Evolutionary conservation across 371 early-diverging fungal species (phyloP).

Genomic region (Paraphysoderma sedebokerense): DNA sequence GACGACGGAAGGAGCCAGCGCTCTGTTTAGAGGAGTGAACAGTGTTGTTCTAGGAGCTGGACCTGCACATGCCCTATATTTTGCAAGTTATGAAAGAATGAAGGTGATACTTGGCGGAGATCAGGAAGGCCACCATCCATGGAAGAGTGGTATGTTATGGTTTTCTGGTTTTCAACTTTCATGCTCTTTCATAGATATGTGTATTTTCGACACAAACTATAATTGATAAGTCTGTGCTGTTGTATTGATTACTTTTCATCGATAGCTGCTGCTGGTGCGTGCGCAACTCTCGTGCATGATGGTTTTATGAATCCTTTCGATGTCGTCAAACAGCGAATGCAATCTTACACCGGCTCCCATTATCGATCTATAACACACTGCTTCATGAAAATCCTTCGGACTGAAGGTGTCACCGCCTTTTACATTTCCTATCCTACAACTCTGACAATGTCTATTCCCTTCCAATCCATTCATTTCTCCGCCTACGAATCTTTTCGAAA

Average conservation of each 20-base stretch:
- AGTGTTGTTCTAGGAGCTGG: constrained; percentile 87
- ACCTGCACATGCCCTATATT: constrained; percentile 90
- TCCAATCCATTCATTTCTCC: constrained; percentile 76
- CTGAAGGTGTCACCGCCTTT: constrained; percentile 69
- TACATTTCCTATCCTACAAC: constrained; percentile 86
- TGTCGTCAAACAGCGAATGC: constrained; percentile 90
- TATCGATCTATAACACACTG: constrained; percentile 46
- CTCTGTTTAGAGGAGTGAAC: constrained; percentile 83
- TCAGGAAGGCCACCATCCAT: constrained; percentile 28
- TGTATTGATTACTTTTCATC: neutral
- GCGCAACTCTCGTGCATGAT: constrained; percentile 75
- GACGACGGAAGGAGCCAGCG: constrained; percentile 45
- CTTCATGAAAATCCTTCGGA: constrained; percentile 33
- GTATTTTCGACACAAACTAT: too few species aligned
- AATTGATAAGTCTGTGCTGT: neutral
- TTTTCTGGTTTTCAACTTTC: neutral
- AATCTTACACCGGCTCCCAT: constrained; percentile 27
- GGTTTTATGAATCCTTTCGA: constrained; percentile 91
- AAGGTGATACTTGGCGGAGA: constrained; percentile 47
- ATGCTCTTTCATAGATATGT: neutral
- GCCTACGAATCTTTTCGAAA: constrained; percentile 69
- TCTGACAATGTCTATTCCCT: constrained; percentile 74
- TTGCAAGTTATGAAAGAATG: constrained; percentile 81
- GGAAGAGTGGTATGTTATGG: constrained; percentile 36
- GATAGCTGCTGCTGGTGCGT: constrained; percentile 59